Conservation (phyloP, 768 basidiomycete species). For the Tephrocybe sp. region DNA sequence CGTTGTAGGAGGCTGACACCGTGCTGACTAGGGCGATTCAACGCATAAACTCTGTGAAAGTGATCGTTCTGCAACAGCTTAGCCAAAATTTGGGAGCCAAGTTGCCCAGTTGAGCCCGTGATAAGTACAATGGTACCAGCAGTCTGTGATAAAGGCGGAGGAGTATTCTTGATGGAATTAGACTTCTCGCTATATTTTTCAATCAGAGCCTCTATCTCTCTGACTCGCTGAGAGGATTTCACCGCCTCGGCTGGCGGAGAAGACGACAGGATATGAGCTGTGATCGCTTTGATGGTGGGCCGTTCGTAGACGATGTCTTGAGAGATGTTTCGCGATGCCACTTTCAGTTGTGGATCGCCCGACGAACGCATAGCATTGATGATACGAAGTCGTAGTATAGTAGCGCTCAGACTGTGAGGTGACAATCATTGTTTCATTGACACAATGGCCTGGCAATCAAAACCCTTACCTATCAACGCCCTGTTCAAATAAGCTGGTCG, state of each 20-base stretch:
- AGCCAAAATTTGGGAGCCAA: constrained; percentile 2
- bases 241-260: too few species aligned
- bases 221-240: too few species aligned
- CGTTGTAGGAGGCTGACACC: too few species aligned
- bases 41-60: not conserved
- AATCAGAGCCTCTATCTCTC: not conserved
- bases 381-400: constrained; percentile 35
- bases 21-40: too few species aligned
- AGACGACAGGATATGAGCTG: constrained; percentile 2
- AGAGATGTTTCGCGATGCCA: constrained; percentile 23
- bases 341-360: not conserved
- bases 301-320: constrained; percentile 26
- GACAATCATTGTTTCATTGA: too few species aligned
- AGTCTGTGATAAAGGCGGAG: not conserved
- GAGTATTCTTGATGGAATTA: too few species aligned
- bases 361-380: constrained; percentile 23
- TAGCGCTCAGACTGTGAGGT: constrained; percentile 29
- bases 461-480: constrained; percentile 18
- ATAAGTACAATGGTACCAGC: not conserved
- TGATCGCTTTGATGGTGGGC: constrained; percentile 22
- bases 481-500: constrained; percentile 5
- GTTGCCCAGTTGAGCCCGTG: constrained; percentile 3
- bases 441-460: too few species aligned
- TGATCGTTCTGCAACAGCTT: not conserved
- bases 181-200: not conserved